Evolutionary conservation across 1,284 basidiomycete genomes (phyloP).

Genomic region (Moesziomyces parantarcticus): DNA sequence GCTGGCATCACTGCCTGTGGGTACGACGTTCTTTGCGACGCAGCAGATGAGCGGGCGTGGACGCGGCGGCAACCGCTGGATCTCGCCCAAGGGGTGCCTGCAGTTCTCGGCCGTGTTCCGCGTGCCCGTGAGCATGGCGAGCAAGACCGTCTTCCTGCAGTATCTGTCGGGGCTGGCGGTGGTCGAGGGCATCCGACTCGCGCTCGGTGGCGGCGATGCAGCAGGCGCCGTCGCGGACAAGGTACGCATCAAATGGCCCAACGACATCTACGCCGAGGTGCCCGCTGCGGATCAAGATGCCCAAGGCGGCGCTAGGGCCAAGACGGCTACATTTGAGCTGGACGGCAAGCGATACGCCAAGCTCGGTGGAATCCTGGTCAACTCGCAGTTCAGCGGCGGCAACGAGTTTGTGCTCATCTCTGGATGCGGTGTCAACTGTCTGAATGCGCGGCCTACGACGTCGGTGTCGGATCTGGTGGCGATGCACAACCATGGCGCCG

Average conservation of each 20-base stretch:
- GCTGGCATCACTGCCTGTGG: slow-evolving; percentile 77
- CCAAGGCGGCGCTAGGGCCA: slow-evolving; percentile 59
- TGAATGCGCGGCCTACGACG: slow-evolving; percentile 84
- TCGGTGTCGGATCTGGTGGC: slow-evolving; percentile 79
- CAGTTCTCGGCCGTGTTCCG: slow-evolving; percentile 85
- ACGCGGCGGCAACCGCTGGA: slow-evolving; percentile 88
- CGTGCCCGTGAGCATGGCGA: slow-evolving; percentile 73
- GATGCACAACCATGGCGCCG: slow-evolving; percentile 73
- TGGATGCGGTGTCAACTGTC: slow-evolving; percentile 86
- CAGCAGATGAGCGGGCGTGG: slow-evolving; percentile 89
- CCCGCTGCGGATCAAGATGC: slow-evolving; percentile 68
- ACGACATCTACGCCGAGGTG: slow-evolving; percentile 88
- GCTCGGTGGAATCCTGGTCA: slow-evolving; percentile 82
- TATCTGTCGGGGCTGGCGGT: slow-evolving; percentile 91
- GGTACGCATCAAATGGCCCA: slow-evolving; percentile 88
- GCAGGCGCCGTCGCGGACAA: slow-evolving; percentile 72
- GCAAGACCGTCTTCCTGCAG: slow-evolving; percentile 90
- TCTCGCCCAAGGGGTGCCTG: slow-evolving; percentile 89
- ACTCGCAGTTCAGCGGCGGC: slow-evolving; percentile 79
- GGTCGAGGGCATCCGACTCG: slow-evolving; percentile 78
- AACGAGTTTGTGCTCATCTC: slow-evolving; percentile 81
- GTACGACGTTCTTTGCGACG: slow-evolving; percentile 83
- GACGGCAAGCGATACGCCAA: slow-evolving; percentile 57
- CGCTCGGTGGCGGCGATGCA: slow-evolving; percentile 71
- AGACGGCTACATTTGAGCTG: slow-evolving; percentile 69